Evolutionary conservation across 2,329 filamentous ascomycete species (phyloP), one percentile per base, ranked within the genome.

Genomic region (Drechslera avenae): DNA sequence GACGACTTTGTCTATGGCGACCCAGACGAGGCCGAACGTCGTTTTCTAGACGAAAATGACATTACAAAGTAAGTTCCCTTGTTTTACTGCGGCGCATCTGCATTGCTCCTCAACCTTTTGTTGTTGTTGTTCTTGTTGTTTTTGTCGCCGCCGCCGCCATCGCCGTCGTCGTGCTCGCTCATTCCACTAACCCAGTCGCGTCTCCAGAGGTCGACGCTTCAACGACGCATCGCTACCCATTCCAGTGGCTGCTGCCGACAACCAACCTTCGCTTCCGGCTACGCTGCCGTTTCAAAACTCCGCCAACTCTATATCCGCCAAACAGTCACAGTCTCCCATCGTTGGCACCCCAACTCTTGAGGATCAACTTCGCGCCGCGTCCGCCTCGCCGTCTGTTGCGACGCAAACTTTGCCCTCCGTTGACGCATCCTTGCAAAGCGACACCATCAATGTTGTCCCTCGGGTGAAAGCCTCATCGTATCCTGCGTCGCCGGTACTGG

Each of bases 41-140:
- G 73, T 37, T 84, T 84, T 60, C 78, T 85, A 54, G 79, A 84
- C 67, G 75, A 78, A 61, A 84, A 85, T 71, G 79, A 83, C 59
- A 75, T 85, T 33, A 66, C 78, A 59, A 80, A 80, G 83, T 85
- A 79, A 74, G 81, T 44, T n/a, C 12, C 36, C 73, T 28, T 17
- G 30, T 17, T 14, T 6, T 30, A 13, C 30, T 5, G 19, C 19
- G 19, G 17, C 21, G 23, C 26, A 28, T 13, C 34, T 32, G n/a
- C 28, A 31, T 10, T 10, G 16, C 5, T 12, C 33, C 9, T 17
- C 12, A 12, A 34, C 13, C 19, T 43, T n/a, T 28, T 28, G 9
- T 28, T 28, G 26, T 13, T 28, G 9, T 28, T 28, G 26, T 28
- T 23, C 21, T 23, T 23, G 21, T 23, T 23, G 4, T 23, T 7